phyloP scores from a whole-genome alignment of 2,329 filamentous ascomycete genomes.

The Grosmannia serpens region DNA sequence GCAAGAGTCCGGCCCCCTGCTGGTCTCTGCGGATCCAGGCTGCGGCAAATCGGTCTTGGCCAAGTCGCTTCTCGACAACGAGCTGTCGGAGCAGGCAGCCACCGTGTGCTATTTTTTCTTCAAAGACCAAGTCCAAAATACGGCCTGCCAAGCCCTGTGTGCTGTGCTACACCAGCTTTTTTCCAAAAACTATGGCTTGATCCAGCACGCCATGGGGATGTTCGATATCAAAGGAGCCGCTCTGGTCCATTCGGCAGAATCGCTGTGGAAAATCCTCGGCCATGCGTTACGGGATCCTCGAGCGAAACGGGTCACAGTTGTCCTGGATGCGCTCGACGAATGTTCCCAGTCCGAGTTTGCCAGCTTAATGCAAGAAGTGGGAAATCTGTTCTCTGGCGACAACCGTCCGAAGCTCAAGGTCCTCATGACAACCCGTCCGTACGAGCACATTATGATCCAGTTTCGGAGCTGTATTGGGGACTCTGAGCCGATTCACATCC shows the following conservation, averaged over 20 bases:
- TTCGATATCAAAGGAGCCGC: conserved; percentile 12
- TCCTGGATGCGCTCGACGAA: conserved; percentile 29
- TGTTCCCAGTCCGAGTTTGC: neutral
- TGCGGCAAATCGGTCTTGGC: conserved; percentile 28
- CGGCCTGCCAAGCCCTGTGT: conserved; percentile 22
- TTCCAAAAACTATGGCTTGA: conserved; percentile 17
- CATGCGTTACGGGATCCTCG: conserved; percentile 15
- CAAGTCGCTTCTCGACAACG: conserved; percentile 20
- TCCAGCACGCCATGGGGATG: conserved; percentile 20
- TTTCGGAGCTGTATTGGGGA: neutral
- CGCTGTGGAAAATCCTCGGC: conserved; percentile 23
- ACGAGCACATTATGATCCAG: neutral
- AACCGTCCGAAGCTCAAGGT: neutral
- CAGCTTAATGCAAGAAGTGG: neutral
- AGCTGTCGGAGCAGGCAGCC: conserved; percentile 8
- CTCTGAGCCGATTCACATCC: neutral
- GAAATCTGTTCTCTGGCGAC: neutral
- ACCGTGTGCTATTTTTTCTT: conserved; percentile 33
- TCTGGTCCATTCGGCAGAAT: conserved; percentile 1
- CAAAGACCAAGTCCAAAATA: conserved; percentile 26
- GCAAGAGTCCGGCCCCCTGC: conserved; percentile 17
- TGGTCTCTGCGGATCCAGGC: conserved; percentile 27
- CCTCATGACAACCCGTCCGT: neutral
- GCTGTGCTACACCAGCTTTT: conserved; percentile 29
- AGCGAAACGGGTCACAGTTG: conserved; percentile 19